Evolutionary conservation across 306 rosid species (phyloP).

Genomic region (Sindora glabra): DNA sequence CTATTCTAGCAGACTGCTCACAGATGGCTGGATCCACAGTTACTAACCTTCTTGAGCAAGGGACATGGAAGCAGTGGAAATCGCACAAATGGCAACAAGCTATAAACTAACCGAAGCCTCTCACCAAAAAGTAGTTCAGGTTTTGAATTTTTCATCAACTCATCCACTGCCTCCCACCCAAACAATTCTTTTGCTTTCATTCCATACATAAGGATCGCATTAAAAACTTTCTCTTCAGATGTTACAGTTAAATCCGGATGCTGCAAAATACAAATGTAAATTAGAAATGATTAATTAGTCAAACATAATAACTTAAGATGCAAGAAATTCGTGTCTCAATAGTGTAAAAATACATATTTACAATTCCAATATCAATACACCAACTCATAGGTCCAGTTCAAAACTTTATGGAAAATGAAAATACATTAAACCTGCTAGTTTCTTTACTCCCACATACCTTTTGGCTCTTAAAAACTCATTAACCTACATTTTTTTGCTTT

Average conservation of each 20-base stretch:
- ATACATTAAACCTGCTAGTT: not conserved
- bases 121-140: constrained; percentile 68
- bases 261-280: constrained; percentile 46
- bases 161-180: constrained; percentile 78
- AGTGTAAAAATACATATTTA: constrained; percentile 3
- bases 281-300: constrained; percentile 8
- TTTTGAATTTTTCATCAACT: constrained; percentile 44
- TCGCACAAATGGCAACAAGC: constrained; percentile 55
- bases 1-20: not conserved
- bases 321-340: constrained; percentile 5
- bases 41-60: constrained; percentile 72
- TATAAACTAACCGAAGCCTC: constrained; percentile 56
- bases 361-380: constrained; percentile 6
- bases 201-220: constrained; percentile 83
- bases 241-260: constrained; percentile 93
- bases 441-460: not conserved
- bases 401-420: too few relatives aligned
- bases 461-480: not conserved
- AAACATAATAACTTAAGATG: too few relatives aligned
- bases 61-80: constrained; percentile 54
- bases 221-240: constrained; percentile 86
- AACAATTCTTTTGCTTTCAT: constrained; percentile 47
- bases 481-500: not conserved
- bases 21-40: constrained; percentile 1
- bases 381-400: not conserved